Conservation (phyloP, 306 rosid genomes). For the Oemleria cerasiformis region DNA sequence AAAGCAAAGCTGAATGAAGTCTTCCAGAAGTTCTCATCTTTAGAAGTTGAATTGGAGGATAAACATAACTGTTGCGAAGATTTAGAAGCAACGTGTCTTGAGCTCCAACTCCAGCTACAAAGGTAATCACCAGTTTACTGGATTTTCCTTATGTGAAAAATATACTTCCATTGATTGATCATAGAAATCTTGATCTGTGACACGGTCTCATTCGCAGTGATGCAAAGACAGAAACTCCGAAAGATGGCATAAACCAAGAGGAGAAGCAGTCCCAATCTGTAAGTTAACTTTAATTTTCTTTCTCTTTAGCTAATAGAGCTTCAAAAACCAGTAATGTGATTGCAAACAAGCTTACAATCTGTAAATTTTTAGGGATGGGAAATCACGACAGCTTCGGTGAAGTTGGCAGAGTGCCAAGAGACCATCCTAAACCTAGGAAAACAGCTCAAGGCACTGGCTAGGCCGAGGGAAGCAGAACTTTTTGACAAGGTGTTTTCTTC, state of each 20-base stretch:
- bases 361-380: slow-evolving; percentile 64
- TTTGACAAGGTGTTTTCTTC: slow-evolving; percentile 41
- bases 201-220: slow-evolving; percentile 42
- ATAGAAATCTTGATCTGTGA: slow-evolving; percentile 20
- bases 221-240: slow-evolving; percentile 56
- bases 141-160: slow-evolving; percentile 8
- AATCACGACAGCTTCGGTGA: slow-evolving; percentile 75
- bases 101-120: slow-evolving; percentile 87
- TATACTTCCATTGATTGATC: not conserved
- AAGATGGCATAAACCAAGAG: slow-evolving; percentile 34
- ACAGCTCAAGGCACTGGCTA: slow-evolving; percentile 71
- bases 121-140: slow-evolving; percentile 39
- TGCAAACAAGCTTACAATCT: too few relatives aligned
- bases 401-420: slow-evolving; percentile 86
- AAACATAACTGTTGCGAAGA: slow-evolving; percentile 68
- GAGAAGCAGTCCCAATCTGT: slow-evolving; percentile 62
- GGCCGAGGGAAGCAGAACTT: slow-evolving; percentile 52
- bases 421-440: slow-evolving; percentile 65
- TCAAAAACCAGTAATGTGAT: not conserved
- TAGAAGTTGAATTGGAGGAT: slow-evolving; percentile 72
- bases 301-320: not conserved
- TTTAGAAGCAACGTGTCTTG: slow-evolving; percentile 73
- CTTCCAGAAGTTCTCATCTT: slow-evolving; percentile 59
- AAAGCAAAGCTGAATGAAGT: slow-evolving; percentile 51
- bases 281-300: slow-evolving; percentile 29